phyloP scores from a whole-genome alignment of 2,329 filamentous ascomycete species.

The Cladophialophora bantiana region DNA sequence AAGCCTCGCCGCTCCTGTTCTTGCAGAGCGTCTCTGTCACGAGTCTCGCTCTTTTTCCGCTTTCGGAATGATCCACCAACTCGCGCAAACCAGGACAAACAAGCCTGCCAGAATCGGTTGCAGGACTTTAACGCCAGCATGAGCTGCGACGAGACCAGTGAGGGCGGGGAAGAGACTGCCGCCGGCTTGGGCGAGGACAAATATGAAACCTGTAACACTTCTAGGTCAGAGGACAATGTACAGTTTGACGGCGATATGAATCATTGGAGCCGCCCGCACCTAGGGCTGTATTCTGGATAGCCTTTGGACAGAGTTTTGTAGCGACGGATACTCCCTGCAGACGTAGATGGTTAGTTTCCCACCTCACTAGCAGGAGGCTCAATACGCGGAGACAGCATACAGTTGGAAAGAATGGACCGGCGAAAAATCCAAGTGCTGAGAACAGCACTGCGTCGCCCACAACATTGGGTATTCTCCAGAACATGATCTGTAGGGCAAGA shows the following conservation, averaged over 20 bases:
- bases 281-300: slow-evolving; percentile 19
- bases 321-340: slow-evolving; percentile 25
- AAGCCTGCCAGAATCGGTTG: slow-evolving; percentile 57
- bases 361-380: not conserved
- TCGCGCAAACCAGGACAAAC: slow-evolving; percentile 15
- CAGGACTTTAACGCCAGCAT: slow-evolving; percentile 61
- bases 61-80: slow-evolving; percentile 24
- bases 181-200: slow-evolving; percentile 74
- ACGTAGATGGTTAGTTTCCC: not conserved
- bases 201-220: slow-evolving; percentile 65
- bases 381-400: slow-evolving; percentile 7
- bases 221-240: too few relatives aligned
- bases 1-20: too few relatives aligned
- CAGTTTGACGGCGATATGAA: too few relatives aligned
- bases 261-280: not conserved
- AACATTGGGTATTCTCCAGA: slow-evolving; percentile 79
- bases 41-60: slow-evolving; percentile 11
- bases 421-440: slow-evolving; percentile 73
- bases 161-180: slow-evolving; percentile 54
- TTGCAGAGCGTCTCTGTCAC: not conserved
- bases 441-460: slow-evolving; percentile 74
- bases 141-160: slow-evolving; percentile 52
- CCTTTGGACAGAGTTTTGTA: slow-evolving; percentile 23
- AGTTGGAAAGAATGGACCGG: slow-evolving; percentile 75
- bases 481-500: slow-evolving; percentile 71